Evolutionary conservation across 768 basidiomycete genomes (phyloP), one percentile per base, ranked within the genome.

Genomic region (Mycena latifolia): DNA sequence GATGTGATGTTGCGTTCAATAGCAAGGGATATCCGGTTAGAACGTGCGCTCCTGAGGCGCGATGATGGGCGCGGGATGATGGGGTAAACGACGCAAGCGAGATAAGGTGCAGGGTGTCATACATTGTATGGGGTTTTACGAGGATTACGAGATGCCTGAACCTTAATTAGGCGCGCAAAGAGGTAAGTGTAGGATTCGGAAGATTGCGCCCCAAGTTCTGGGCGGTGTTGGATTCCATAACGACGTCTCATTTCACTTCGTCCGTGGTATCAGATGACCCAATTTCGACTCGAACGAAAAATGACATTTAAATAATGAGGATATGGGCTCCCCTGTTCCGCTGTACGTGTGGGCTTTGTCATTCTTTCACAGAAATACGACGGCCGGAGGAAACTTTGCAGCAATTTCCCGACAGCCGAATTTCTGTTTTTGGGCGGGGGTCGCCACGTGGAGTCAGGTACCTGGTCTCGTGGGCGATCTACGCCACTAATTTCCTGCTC

Each of bases 211-310:
- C 35, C 27, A 41, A 24, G 18, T 22, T 57, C 4, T 43, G 55
- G 62, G 12, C 37, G 37, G 28, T 47, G 37, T 50, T 48, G 52
- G 65, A 52, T 61, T 61, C 59, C 65, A 66, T 66, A 66, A 66
- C 65, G 59, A 66, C 65, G 52, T 41, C 58, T 61, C 53, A 55
- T 52, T 51, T 61, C 47, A 8, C 50, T 27, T 55, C 61, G 43
- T 31, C 43, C 33, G 33, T 39, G 17, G 3, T 39, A 18, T 39
- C 37, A 39, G 37, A 39, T 39, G 37, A 18, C 17, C 15, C 7
- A 9, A 15, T 39, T 39, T 17, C 11, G 14, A 15, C 37, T 9
- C 8, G 37, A 17, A 18, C 37, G 8, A 17, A 39, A 39, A 8
- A 9, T 22, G 55, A 2, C 25, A 25, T 28, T 22, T 22, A 25